Base-by-base conservation (phyloP, 2,329 filamentous ascomycete genomes). In the Colletotrichum neosansevieriae region DNA sequence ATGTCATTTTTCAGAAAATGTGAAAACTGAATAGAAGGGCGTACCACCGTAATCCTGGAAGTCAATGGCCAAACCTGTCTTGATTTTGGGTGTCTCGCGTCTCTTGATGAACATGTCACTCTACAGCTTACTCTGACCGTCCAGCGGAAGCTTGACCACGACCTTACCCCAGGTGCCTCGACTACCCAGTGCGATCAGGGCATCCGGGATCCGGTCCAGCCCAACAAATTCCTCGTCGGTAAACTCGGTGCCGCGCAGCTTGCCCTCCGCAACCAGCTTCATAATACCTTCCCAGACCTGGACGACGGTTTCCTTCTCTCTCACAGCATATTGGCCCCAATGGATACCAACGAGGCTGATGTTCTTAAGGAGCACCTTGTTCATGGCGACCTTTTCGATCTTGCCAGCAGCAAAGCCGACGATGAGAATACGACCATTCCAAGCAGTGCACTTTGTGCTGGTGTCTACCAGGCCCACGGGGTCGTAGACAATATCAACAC, bases 161-260 rank as follows among this genome's bases (percentile, higher is more conserved):
- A 98, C 95, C 85, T 98, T 98, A 0, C 95, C 95, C 95, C 95
- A 98, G 1, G 94, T 97, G 58, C 92, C 92, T 68, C 95, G 85
- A 1, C 89, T 88, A 1, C 93, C 94, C 63, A 98, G 80, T 2
- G 92, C 92, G 74, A 91, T 84, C 74, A 98, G 79, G 0, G 94
- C 94, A 69, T 87, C 88, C 0, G 92, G 91, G 32, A 98, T 87
- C 66, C 85, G 90, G 74, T 97, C 94, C 62, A 98, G 80, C 0
- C 95, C 95, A 13, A 92, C 88, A 79, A 94, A 98, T 74, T 91
- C 89, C 79, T 90, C 88, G 76, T 97, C 94, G 2, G 87, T 90
- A 76, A 94, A 98, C 67, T 92, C 91, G 0, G 94, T 98, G 0
- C 93, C 92, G 74, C 82, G 89, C 75, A 97, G 92, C 80, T 94